These are phyloP conservation scores for Zygotorulaspora sp. DNA, from an alignment of 805 yeast species.

Conservation along the genomic window DNA sequence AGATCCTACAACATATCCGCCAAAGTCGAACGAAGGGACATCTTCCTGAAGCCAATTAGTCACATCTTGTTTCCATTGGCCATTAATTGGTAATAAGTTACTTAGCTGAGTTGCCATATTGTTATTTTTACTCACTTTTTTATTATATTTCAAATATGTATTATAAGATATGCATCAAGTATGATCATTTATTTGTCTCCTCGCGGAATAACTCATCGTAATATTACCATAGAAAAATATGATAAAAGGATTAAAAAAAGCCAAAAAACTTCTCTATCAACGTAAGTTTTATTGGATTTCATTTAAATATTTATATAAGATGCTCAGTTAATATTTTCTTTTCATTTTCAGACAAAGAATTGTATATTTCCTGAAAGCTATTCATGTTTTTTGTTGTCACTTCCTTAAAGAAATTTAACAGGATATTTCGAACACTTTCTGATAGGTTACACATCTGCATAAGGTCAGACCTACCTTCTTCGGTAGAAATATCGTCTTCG, in stretches of 20 bases:
- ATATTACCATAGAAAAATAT: too few species aligned
- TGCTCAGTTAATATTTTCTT: conserved; percentile 49
- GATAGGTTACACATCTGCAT: conserved; percentile 15
- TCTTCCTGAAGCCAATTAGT: conserved; percentile 79
- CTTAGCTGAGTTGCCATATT: conserved; percentile 33
- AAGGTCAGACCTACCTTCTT: conserved; percentile 17
- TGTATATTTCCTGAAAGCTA: conserved; percentile 50
- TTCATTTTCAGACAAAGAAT: conserved; percentile 47
- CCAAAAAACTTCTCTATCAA: too few species aligned
- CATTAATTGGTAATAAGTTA: conserved; percentile 66
- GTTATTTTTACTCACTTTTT: neutral
- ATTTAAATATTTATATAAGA: conserved; percentile 29
- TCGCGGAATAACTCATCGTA: too few species aligned
- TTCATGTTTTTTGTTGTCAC: conserved; percentile 47
- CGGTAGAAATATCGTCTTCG: conserved; percentile 29
- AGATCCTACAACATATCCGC: conserved; percentile 92
- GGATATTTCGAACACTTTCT: conserved; percentile 33
- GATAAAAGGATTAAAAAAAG: too few species aligned
- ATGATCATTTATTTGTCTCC: too few species aligned
- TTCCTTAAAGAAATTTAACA: conserved; percentile 53
- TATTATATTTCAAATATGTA: too few species aligned
- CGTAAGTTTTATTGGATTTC: too few species aligned
- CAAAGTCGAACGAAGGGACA: conserved; percentile 89
- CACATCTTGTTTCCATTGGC: conserved; percentile 77
- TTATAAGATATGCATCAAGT: too few species aligned